Evolutionary conservation across 805 yeast genomes (phyloP), one percentile per base, ranked within the genome.

Genomic region (Yarrowia deformans): DNA sequence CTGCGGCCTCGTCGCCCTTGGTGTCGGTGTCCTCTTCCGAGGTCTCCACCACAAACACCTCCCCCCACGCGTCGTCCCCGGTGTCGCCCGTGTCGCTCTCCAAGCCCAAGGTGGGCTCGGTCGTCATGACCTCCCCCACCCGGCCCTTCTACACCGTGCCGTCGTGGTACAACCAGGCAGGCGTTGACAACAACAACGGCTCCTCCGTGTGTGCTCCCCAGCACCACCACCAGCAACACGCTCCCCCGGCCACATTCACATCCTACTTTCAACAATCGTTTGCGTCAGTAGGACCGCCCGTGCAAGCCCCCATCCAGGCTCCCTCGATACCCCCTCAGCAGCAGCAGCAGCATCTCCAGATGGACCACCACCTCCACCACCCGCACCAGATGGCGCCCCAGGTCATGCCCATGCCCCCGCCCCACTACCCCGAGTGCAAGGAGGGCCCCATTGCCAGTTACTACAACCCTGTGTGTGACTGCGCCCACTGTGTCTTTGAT

Each of bases 61-160:
- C 68, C 32, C 68, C 68, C 18, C 68, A 32, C 46, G 48, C 32
- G 46, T 63, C 52, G 34, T 60, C 66, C 19, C 66, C 66, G 3
- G 66, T 60, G 19, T 60, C 66, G 34, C 66, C 66, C 32, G 66
- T 60, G 42, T 60, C 66, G 18, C 66, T 60, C 32, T 60, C 66
- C 66, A 60, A 60, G 34, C 66, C 66, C 52, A 43, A 45, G 52
- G 52, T 45, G 19, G 66, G 66, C 13, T 60, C 66, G 9, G 50
- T 45, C 19, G 18, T 60, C 52, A 45, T 60, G 50, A 34, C 34
- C 16, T 60, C 66, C 34, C 67, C 72, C 19, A 45, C 64, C 18
- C 55, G 73, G 29, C 71, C 74, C n/a, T 61, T 70, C 16, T 74
- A 73, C 69, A 71, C 76, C 6, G 69, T 70, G 40, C 76, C 76